Evolutionary conservation across 331 rosid genomes (phyloP).

Genomic region (Malus hybrid): DNA sequence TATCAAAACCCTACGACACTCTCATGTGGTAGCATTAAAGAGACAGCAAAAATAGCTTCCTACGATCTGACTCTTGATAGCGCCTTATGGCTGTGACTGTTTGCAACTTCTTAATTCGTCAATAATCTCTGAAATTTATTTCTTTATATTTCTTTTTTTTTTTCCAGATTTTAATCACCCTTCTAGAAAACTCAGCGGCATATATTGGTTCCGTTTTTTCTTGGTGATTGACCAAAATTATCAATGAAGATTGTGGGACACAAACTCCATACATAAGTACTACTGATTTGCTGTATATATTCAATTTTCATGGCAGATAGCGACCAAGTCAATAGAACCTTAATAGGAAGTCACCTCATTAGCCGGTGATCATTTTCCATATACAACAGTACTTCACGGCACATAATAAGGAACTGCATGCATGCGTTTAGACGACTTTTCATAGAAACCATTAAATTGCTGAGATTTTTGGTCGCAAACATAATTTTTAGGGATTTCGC

Average conservation of each 20-base stretch:
- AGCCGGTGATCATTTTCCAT: not conserved
- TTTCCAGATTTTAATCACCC: not conserved
- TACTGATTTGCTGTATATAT: not conserved
- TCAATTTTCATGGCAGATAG: not conserved
- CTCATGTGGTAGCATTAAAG: slow-evolving; percentile 31
- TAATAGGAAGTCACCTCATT: not conserved
- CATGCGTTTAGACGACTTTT: not conserved
- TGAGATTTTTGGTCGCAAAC: not conserved
- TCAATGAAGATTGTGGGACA: not conserved
- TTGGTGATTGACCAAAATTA: not conserved
- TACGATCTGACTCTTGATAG: not conserved
- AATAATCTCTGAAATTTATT: not conserved
- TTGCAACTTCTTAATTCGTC: not conserved
- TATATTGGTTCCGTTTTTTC: not conserved
- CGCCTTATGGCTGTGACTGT: not conserved
- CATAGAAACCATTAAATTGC: not conserved
- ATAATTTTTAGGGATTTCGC: not conserved
- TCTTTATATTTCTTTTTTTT: not conserved
- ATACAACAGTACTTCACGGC: not conserved
- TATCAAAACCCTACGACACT: slow-evolving; percentile 13
- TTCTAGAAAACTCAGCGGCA: not conserved
- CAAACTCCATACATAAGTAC: not conserved
- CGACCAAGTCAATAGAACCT: not conserved
- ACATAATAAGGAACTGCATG: not conserved
- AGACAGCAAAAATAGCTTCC: slow-evolving; percentile 1